Base-by-base conservation (phyloP, 2,329 filamentous ascomycete species). In the Fusarium setosum region DNA sequence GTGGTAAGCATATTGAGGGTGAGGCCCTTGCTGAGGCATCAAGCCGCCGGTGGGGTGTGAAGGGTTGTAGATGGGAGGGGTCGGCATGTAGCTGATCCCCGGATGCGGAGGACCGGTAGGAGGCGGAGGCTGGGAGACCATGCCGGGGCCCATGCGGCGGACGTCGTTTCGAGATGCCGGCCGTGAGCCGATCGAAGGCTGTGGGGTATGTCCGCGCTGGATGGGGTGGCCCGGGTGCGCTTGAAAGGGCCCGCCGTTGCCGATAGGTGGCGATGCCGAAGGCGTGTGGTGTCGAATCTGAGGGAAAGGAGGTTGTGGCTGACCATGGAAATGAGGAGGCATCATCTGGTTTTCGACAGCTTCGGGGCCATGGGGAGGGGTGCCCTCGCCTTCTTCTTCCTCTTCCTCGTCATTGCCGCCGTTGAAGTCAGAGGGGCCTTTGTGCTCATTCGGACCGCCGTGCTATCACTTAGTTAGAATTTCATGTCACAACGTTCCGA, bases 391-490 rank as follows among this genome's bases (percentile, higher is more conserved):
- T 59, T 93, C 89, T 34, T 94, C 91, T 21, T 92, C 92, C 24
- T 92, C 92, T 15, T 96, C 94, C 48, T 97, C 94, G 51, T 96
- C 93, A 68, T 92, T 91, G 64, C 92, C 91, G 67, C 93, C 93
- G 74, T 91, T 92, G 80, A 97, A 99, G 79, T 99, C 96, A 54
- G 87, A 86, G 1, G 96, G 96, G 3, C 95, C 95, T 81, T 98
- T 99, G 81, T 98, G 95, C 79, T 99, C 96, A 79, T 96, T 96
- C 41, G 94, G 91, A 59, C 89, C 91, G 72, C 94, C 94, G 83
- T 97, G 97, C 94, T 97, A 76, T 50, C 54, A 9, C 20, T 17
- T 32, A 8, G 45, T 67, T 41, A 67, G 64, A 23, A 57, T 29
- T 11, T 6, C 17, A 18, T 31, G 9, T 24, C n/a, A 17, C 42